These are phyloP conservation scores for Ceratobasidium sp. DNA, from an alignment of 1,284 basidiomycete species.

Conservation along the genomic window DNA sequence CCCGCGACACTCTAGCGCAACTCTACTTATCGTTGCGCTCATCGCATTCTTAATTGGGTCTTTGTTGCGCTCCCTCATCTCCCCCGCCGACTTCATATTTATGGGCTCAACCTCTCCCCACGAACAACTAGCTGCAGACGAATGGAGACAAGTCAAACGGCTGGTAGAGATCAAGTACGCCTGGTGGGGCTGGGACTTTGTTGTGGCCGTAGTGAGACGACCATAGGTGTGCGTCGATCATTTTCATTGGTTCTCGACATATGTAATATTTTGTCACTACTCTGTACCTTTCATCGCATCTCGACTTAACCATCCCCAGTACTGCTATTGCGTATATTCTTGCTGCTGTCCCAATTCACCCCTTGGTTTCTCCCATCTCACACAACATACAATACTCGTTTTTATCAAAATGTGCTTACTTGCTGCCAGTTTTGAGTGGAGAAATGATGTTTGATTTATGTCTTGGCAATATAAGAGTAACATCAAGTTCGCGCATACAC, in stretches of 20 bases:
- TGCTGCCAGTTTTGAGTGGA: no score
- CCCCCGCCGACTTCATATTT: constrained; percentile 92
- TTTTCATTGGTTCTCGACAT: constrained; percentile 1
- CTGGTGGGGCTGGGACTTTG: constrained; percentile 81
- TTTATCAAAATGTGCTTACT: no score
- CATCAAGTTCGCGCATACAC: no score
- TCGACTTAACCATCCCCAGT: background rate
- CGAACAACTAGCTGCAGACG: constrained; percentile 53
- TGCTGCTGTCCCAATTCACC: no score
- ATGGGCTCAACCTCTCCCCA: constrained; percentile 54
- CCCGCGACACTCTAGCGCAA: constrained; percentile 59
- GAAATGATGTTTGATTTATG: no score
- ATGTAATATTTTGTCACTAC: constrained; percentile 15
- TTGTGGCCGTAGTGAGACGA: constrained; percentile 69
- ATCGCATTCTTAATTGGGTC: constrained; percentile 93
- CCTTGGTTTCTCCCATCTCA: no score
- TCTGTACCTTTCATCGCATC: constrained; percentile 24
- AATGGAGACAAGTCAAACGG: constrained; percentile 85
- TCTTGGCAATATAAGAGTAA: no score
- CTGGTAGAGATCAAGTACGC: constrained; percentile 82
- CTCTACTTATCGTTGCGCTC: constrained; percentile 80
- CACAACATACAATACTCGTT: no score
- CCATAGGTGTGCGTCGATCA: constrained; percentile 57
- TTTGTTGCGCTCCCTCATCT: constrained; percentile 84
- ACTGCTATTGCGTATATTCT: no score